Evolutionary conservation across 2,329 filamentous ascomycete genomes (phyloP), one percentile per base, ranked within the genome.

Genomic region (Colletotrichum sp.): DNA sequence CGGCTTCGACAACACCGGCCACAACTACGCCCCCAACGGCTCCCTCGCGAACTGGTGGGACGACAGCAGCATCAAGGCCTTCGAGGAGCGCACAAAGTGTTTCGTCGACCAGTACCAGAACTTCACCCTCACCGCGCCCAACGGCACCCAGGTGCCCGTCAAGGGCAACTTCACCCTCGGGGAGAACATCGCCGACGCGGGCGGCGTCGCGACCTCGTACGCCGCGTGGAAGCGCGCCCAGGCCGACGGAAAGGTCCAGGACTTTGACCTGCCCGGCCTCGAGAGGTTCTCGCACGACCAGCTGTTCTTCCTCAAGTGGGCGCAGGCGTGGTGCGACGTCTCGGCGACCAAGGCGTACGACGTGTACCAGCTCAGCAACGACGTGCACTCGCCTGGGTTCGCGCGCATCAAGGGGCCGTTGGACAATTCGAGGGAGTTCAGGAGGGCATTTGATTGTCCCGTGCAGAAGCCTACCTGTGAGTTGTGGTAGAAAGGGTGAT

Each of bases 181-280:
- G 24, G 93, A 94, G 83, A 94, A 94, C 79, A 92, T 94, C 78
- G 92, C 92, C 1, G 93, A 94, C 80, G 90, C 92, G 1, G 92
- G 92, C 21, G 93, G 93, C 18, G 79, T 94, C 0, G 86, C 87
- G 8, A 89, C 91, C 0, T 86, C 91, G 2, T 94, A 90, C 78
- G 84, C 87, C n/a, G 92, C 92, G 1, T 95, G 93, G 92, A 88
- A 91, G 79, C 88, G 88, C 76, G 86, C 87, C 13, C 87, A 90
- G 55, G 80, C 83, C 3, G 82, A 87, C 38, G 86, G 85, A 18
- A 84, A 88, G 0, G 88, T 88, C 69, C 77, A 86, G 77, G 80
- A 74, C 24, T 47, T 51, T 4, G 64, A 86, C 47, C 85, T 94
- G 24, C 92, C 91, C 0, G 92, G 92, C 0, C 80, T 94, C 8